Base-by-base conservation (phyloP, 768 basidiomycete species). In the Butyriboletus loyo region DNA sequence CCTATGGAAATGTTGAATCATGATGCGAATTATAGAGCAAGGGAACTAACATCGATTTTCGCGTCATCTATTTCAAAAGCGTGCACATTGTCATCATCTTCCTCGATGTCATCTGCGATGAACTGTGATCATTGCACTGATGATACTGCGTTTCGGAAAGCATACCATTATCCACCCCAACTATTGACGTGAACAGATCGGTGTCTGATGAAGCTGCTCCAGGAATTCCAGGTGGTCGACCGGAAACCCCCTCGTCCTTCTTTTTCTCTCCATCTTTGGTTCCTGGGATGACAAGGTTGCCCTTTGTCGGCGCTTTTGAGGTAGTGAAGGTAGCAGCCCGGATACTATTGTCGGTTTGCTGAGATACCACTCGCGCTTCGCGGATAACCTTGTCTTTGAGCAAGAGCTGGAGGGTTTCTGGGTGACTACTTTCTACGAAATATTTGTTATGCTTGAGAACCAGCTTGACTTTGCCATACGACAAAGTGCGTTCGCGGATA, bases 401-500 rank as follows among this genome's bases (percentile, higher is more conserved):
- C 31, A 98, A 75, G 19, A 84, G 74, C 62, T 97, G 89, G 25
- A 98, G 77, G 11, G 92, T 93, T 50, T 98, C 95, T 2, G 95
- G 94, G 63, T 97, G 92, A 58, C 85, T 89, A 27, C 93, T 96
- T 70, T 99, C 97, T 62, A 99, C 92, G 62, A 83, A 98, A 71
- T 98, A 98, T 62, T 88, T 91, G 78, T 98, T 98, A 68, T 98
- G 89, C 68, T 99, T 98, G 59, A 99, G 75, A 7, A 99, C 97
- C 43, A 99, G 84, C 66, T 98, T 96, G 69, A 98, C 92, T 75
- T 99, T 99, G 47, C 97, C 97, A 62, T 98, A 98, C 47, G 95
- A 97, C 50, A 93, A 72, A 0, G 97, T 99, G 58, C 95, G 89
- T 56, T 92, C 88, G 61, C 90, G 86, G 61, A 99, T 98, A 65